Percentiles rank a stretch among this genome's conserved stretches.
These are phyloP conservation scores for Phanerodontia chrysosporium DNA, from an alignment of 768 basidiomycete species.

Conservation along the genomic window DNA sequence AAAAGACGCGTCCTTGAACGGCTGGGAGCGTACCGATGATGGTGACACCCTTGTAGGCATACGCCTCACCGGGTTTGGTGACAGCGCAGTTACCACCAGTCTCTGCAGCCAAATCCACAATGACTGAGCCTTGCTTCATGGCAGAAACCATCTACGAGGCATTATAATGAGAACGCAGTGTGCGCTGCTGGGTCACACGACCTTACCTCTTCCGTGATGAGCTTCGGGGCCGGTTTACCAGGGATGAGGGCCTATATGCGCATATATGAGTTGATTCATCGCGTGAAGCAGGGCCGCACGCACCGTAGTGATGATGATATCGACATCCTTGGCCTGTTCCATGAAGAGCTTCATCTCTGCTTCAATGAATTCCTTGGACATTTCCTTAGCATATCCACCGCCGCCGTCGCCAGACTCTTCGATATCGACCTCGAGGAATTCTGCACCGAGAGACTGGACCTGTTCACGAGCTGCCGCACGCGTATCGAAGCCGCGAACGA, in stretches of 20 bases:
- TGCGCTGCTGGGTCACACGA: background rate
- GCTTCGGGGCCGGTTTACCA: conserved; percentile 79
- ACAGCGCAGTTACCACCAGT: conserved; percentile 88
- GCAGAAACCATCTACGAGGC: conserved; percentile 63
- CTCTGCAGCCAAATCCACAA: conserved; percentile 85
- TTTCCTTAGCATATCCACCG: conserved; percentile 86
- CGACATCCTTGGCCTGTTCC: conserved; percentile 85
- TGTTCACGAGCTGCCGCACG: conserved; percentile 84
- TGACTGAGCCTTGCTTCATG: conserved; percentile 91
- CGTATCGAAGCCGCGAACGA: conserved; percentile 86
- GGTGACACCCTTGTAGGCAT: conserved; percentile 71
- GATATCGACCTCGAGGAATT: conserved; percentile 79
- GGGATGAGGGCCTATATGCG: conserved; percentile 68
- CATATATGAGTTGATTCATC: background rate
- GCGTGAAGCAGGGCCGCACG: no score
- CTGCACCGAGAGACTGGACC: conserved; percentile 85
- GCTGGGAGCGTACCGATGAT: conserved; percentile 54
- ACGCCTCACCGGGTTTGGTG: conserved; percentile 72
- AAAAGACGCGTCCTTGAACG: background rate
- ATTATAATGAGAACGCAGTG: background rate
- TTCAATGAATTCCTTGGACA: conserved; percentile 86
- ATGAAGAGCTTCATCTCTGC: conserved; percentile 87
- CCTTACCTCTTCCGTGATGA: conserved; percentile 65
- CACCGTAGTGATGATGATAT: conserved; percentile 84
- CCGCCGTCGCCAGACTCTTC: conserved; percentile 79